Percentiles rank a stretch among this genome's conserved stretches.
phyloP scores from a whole-genome alignment of 768 basidiomycete genomes.

The Lentinula sp. region DNA sequence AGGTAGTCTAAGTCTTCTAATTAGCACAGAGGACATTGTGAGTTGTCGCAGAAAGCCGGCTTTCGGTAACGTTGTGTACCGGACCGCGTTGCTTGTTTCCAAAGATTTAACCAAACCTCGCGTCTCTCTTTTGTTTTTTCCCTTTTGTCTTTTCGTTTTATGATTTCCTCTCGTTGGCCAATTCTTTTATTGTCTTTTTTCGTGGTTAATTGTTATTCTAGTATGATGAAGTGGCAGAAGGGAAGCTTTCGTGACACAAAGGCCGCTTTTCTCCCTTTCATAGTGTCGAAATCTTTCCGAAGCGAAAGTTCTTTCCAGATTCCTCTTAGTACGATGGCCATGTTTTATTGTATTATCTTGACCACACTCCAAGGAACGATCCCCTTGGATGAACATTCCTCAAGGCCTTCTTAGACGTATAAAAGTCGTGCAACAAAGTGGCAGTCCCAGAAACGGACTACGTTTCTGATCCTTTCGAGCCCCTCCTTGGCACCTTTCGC shows the following conservation, averaged over 20 bases:
- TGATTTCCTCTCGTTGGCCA: background rate
- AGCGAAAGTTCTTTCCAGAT: background rate
- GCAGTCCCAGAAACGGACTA: background rate
- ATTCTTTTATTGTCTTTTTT: background rate
- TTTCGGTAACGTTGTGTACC: background rate
- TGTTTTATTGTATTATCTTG: background rate
- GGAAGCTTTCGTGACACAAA: background rate
- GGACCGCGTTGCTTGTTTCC: background rate
- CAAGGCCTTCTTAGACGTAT: background rate
- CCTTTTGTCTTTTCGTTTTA: background rate
- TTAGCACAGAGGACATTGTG: background rate
- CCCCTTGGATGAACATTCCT: background rate
- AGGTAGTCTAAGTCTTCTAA: background rate
- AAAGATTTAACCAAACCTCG: background rate
- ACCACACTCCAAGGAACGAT: background rate
- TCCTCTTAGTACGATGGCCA: background rate
- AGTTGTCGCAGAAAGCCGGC: background rate
- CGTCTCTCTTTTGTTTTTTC: background rate
- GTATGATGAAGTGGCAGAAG: background rate
- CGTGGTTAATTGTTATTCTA: background rate
- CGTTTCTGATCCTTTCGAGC: background rate
- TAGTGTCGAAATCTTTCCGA: background rate
- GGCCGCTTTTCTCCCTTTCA: background rate
- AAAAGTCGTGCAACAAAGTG: background rate
- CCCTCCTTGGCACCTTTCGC: background rate